These are phyloP conservation scores for Penicillium pulvis DNA, from an alignment of 495 filamentous ascomycete genomes.

Conservation along the genomic window DNA sequence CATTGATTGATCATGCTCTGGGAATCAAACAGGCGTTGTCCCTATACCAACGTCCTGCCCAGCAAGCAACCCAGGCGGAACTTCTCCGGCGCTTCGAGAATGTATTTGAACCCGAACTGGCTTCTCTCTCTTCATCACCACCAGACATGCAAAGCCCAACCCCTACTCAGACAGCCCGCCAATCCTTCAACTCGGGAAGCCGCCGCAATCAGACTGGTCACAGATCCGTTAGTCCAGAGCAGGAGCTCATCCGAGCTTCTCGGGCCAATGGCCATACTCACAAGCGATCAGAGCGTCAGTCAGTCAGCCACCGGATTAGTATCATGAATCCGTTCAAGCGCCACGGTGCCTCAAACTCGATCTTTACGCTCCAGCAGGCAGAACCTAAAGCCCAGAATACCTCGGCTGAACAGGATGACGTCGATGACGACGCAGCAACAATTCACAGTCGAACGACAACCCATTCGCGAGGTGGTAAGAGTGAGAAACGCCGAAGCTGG, in stretches of 20 bases:
- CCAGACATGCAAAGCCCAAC: slow-evolving; percentile 24
- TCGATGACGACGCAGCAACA: slow-evolving; percentile 45
- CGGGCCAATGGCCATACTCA: slow-evolving; percentile 33
- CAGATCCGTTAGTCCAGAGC: slow-evolving; percentile 42
- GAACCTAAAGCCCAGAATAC: slow-evolving; percentile 29
- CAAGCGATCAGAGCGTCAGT: slow-evolving; percentile 42
- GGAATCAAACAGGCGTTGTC: slow-evolving; percentile 81
- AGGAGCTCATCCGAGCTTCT: slow-evolving; percentile 37
- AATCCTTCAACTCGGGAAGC: slow-evolving; percentile 25
- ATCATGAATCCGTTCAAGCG: slow-evolving; percentile 53
- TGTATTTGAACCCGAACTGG: slow-evolving; percentile 52
- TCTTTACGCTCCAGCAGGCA: slow-evolving; percentile 36
- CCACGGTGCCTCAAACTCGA: slow-evolving; percentile 38
- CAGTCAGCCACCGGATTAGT: slow-evolving; percentile 50
- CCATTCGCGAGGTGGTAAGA: slow-evolving; percentile 40
- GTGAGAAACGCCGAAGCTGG: slow-evolving; percentile 44
- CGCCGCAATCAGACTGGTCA: slow-evolving; percentile 29
- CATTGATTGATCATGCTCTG: slow-evolving; percentile 85
- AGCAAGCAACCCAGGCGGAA: slow-evolving; percentile 60
- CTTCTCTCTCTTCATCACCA: slow-evolving; percentile 31
- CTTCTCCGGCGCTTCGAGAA: slow-evolving; percentile 51
- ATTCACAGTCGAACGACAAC: slow-evolving; percentile 47
- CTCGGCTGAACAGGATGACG: slow-evolving; percentile 26
- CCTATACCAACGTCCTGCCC: slow-evolving; percentile 61
- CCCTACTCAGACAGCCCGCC: slow-evolving; percentile 25